Percentiles rank a stretch among this genome's conserved stretches.
These are phyloP conservation scores for Colletotrichum orchidophilum DNA, from an alignment of 2,329 filamentous ascomycete genomes.

Conservation along the genomic window DNA sequence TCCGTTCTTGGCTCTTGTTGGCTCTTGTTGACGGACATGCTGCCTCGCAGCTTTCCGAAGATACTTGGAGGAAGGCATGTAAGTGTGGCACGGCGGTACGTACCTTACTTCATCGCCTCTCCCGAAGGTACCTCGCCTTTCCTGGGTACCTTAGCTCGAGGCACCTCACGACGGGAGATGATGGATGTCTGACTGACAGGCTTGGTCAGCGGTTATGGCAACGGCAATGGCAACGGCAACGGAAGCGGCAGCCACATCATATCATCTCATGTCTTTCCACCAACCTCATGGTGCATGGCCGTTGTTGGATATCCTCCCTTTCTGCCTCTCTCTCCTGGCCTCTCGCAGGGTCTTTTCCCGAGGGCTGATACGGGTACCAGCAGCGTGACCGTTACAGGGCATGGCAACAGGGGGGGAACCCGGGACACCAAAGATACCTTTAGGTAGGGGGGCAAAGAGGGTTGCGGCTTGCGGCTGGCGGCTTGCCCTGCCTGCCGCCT, in stretches of 20 bases:
- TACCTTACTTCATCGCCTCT: neutral
- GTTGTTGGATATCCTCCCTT: neutral
- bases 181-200: neutral
- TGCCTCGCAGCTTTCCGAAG: neutral
- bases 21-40: too few relatives aligned
- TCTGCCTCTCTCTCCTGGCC: neutral
- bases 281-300: neutral
- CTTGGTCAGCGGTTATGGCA: constrained; percentile 19
- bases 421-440: neutral
- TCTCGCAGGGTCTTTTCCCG: neutral
- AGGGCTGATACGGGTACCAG: neutral
- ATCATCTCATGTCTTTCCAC: neutral
- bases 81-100: neutral
- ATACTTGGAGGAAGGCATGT: neutral
- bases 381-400: neutral
- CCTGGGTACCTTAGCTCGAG: neutral
- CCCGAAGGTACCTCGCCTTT: neutral
- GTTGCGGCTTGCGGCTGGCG: too few relatives aligned
- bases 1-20: neutral
- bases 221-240: constrained; percentile 5
- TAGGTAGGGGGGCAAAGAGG: neutral
- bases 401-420: neutral
- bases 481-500: too few relatives aligned
- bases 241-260: constrained; percentile 18
- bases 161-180: neutral